Conservation (phyloP, 2,329 filamentous ascomycete genomes). For the Huntiella omanensis region DNA sequence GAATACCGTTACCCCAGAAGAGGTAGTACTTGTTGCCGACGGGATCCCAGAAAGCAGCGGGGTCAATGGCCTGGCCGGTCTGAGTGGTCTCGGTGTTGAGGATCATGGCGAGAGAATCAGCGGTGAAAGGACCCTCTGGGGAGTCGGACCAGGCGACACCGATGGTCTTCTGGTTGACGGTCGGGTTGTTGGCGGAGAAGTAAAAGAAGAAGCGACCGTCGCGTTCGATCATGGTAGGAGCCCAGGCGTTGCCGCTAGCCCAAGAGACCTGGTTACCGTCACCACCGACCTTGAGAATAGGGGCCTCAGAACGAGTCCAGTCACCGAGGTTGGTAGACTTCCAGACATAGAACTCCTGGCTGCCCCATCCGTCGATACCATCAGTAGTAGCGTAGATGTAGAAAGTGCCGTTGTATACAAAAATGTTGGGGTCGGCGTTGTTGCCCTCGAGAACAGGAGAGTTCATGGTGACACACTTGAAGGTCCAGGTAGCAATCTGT, state of each 20-base stretch:
- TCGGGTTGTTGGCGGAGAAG: conserved; percentile 35
- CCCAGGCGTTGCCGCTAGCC: conserved; percentile 49
- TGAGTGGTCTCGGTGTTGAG: conserved; percentile 27
- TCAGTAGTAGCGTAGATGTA: conserved; percentile 31
- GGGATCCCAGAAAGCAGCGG: conserved; percentile 41
- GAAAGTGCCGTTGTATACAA: conserved; percentile 23
- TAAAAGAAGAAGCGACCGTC: conserved; percentile 47
- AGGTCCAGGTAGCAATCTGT: conserved; percentile 2
- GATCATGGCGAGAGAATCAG: conserved; percentile 33
- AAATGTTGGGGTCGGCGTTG: conserved; percentile 29
- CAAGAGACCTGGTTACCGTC: conserved; percentile 36
- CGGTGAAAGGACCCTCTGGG: conserved; percentile 40
- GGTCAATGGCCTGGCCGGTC: conserved; percentile 34
- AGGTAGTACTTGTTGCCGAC: conserved; percentile 37
- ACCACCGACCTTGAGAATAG: conserved; percentile 27
- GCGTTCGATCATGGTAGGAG: conserved; percentile 40
- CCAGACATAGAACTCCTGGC: conserved; percentile 29
- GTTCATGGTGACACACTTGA: conserved; percentile 10
- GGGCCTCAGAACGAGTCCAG: conserved; percentile 23
- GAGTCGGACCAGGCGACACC: conserved; percentile 38
- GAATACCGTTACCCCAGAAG: conserved; percentile 37
- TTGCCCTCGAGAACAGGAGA: conserved; percentile 22
- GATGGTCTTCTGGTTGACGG: conserved; percentile 37
- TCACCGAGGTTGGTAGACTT: conserved; percentile 23
- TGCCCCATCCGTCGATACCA: conserved; percentile 25